Base-by-base conservation (phyloP, 2,329 filamentous ascomycete species). In the Apiospora pterosperma region DNA sequence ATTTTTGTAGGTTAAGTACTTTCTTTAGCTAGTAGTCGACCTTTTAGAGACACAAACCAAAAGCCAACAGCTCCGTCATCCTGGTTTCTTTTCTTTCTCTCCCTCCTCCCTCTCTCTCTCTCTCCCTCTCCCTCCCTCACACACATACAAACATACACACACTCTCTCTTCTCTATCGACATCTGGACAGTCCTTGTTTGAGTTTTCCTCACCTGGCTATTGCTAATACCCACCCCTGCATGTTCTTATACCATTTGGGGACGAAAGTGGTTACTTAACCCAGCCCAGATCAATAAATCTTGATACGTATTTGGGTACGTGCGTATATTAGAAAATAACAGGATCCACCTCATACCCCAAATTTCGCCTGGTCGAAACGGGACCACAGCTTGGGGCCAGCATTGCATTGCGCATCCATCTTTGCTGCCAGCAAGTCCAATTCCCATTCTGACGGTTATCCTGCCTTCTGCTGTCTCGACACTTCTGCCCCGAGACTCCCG, bases 301-400 rank as follows among this genome's bases (percentile, higher is more conserved):
- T n/a, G n/a, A n/a, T n/a, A n/a, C n/a, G n/a, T n/a, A n/a, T n/a
- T n/a, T n/a, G n/a, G n/a, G n/a, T n/a, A n/a, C n/a, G n/a, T n/a
- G n/a, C n/a, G n/a, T n/a, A n/a, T n/a, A n/a, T 28, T 34, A 34
- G 34, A 38, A 38, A 14, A 38, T 25, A 55, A 8, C 48, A 4
- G 28, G 48, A 34, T n/a, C 48, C 48, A 55, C 48, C 48, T 31
- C 16, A n/a, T 55, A 55, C 48, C 48, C 48, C 48, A 55, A 55
- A 55, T 55, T 34, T 55, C 48, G 48, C 48, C 48, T 55, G 48
- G n/a, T 55, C 48, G 48, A 55, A 55, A 55, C 48, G 48, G 48
- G 48, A 55, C 48, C 48, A 55, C 48, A 28, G 48, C 48, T 55
- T 55, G 48, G 28, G 48, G 48, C 48, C 48, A 55, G 48, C 48